Evolutionary conservation across 192 early-diverging fungal genomes (phyloP).

Genomic region (Physocladia obscura): DNA sequence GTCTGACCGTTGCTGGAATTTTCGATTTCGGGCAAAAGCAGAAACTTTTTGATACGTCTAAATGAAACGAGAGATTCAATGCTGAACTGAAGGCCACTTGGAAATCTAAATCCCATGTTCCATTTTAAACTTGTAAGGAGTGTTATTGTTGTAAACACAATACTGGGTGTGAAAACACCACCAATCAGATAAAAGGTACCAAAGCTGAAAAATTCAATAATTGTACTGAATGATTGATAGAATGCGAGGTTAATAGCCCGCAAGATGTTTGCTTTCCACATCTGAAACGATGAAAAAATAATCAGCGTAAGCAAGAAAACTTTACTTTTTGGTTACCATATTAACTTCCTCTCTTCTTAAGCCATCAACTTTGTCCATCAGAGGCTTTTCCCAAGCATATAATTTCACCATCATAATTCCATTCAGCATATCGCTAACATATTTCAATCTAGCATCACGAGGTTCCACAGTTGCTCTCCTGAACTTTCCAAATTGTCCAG

Average conservation of each 20-base stretch:
- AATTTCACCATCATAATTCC: slow-evolving; percentile 46
- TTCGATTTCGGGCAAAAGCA: slow-evolving; percentile 32
- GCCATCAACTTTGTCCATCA: slow-evolving; percentile 28
- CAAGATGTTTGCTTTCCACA: slow-evolving; percentile 26
- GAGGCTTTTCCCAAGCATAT: slow-evolving; percentile 41
- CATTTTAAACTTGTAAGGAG: slow-evolving; percentile 21
- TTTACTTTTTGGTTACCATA: slow-evolving; percentile 18
- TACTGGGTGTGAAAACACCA: slow-evolving; percentile 33
- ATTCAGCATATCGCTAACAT: slow-evolving; percentile 36
- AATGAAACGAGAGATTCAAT: slow-evolving; percentile 36
- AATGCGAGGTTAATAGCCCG: slow-evolving; percentile 38
- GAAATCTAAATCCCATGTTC: slow-evolving; percentile 35
- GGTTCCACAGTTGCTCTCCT: slow-evolving; percentile 26
- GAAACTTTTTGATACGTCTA: slow-evolving; percentile 35
- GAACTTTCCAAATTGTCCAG: slow-evolving; percentile 22
- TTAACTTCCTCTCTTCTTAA: slow-evolving; percentile 30
- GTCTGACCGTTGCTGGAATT: neutral
- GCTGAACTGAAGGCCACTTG: slow-evolving; percentile 25
- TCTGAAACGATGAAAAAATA: neutral
- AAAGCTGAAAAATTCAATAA: slow-evolving; percentile 34
- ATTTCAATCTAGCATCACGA: slow-evolving; percentile 34
- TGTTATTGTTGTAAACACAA: slow-evolving; percentile 32
- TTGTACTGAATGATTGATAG: slow-evolving; percentile 27
- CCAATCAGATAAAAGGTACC: slow-evolving; percentile 27
- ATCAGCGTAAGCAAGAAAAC: neutral